Base-by-base conservation (phyloP, 176 grass and related monocot species). In the Oryza officinalis region DNA sequence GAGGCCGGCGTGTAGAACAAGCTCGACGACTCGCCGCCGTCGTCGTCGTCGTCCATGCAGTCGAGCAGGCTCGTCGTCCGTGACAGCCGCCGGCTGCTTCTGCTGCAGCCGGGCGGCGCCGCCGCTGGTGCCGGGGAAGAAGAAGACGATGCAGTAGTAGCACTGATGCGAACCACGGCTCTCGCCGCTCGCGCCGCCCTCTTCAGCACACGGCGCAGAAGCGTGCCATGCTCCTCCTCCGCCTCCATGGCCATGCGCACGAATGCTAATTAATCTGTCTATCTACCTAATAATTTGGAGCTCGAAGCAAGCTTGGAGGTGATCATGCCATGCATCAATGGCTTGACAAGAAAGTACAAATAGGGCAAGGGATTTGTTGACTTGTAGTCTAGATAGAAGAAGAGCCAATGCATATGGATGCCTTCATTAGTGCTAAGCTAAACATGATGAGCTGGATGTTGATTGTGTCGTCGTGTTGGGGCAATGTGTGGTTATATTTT, bases 141-240 rank as follows among this genome's bases (percentile, higher is more conserved):
- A 77, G 69, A 67, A 64, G 49, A 77, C 40, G 37, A 8, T 38
- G 37, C 37, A 38, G 37, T 38, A 38, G 18, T 50, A 15, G 15
- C 17, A 65, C 60, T 59, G 80, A 63, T 33, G 47, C 7, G 52
- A 77, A 25, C 26, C 32, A 11, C 28, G 52, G 17, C 5, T 81
- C 46, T 63, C 2, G 69, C 15, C 79, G 76, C 50, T n/a, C 71
- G 63, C n/a, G 54, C 33, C 54, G 87, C 81, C 75, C 49, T 65
- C 40, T 67, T 72, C 87, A 83, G 27, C 78, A 78, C 6, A 26
- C 63, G 27, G 83, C 17, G 67, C 2, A 63, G 75, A 65, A 37
- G 40, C 70, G 87, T 35, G 10, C 20, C 31, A 38, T 15, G 1
- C 1, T 8, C 37, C 4, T 35, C 66, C 2, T 57, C 11, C n/a